A percentile compares a stretch with the other conserved stretches of the same genome.
These are phyloP conservation scores for Eucalyptus urophylla DNA, from an alignment of 345 rosid genomes.

Conservation along the genomic window DNA sequence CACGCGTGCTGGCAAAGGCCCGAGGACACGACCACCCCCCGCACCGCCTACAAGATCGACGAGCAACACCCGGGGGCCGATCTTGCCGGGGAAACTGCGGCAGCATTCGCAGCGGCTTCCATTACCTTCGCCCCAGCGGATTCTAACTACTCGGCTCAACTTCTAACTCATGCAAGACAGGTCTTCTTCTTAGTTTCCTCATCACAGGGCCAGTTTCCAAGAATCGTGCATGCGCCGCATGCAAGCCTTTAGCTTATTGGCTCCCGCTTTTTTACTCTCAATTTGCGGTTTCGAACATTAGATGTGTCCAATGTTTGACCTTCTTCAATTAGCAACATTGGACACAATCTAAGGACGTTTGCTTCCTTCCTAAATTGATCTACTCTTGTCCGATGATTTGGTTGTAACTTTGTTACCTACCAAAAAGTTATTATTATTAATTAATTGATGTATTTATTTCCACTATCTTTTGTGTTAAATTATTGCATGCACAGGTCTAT, in stretches of 20 bases:
- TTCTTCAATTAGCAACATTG: neutral
- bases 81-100: constrained; percentile 49
- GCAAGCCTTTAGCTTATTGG: neutral
- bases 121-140: constrained; percentile 20
- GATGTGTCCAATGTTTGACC: neutral
- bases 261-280: neutral
- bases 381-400: neutral
- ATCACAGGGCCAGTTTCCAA: neutral
- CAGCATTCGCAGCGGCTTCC: constrained; percentile 57
- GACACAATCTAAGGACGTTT: constrained; percentile 34
- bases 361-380: neutral
- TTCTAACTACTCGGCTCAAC: constrained; percentile 19
- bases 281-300: neutral
- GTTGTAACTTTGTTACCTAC: neutral
- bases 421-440: too few species aligned
- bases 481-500: constrained; percentile 9
- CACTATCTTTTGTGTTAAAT: neutral
- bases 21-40: neutral
- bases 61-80: constrained; percentile 46
- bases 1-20: constrained; percentile 57
- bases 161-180: constrained; percentile 34
- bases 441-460: too few species aligned
- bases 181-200: neutral
- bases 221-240: neutral
- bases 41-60: constrained; percentile 24